Conservation (phyloP, 257 asterid genomes). For the Voacanga thouarsii region DNA sequence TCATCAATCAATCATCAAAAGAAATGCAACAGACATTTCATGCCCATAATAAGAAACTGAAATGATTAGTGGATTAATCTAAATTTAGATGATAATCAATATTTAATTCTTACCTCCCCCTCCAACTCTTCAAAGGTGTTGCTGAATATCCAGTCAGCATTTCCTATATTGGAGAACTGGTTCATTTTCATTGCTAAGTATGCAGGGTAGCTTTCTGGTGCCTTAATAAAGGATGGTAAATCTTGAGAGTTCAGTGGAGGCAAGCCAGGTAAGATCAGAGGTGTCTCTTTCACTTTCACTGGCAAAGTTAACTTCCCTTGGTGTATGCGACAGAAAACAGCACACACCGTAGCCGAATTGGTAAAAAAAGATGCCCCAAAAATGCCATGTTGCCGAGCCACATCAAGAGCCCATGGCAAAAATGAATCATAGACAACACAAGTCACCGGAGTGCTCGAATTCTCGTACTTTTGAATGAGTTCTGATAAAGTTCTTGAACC, state of each 20-base stretch:
- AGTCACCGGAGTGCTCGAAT: background rate
- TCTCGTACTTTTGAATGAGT: background rate
- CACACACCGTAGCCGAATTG: constrained; percentile 53
- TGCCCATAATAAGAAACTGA: no score
- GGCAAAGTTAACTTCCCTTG: constrained; percentile 44
- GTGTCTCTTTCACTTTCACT: constrained; percentile 23
- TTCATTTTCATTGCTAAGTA: constrained; percentile 58
- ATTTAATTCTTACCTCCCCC: constrained; percentile 33
- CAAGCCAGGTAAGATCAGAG: constrained; percentile 50
- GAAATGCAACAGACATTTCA: background rate
- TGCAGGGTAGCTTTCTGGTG: constrained; percentile 63
- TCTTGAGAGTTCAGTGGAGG: constrained; percentile 48
- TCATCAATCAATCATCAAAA: background rate
- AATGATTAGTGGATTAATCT: background rate
- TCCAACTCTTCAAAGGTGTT: constrained; percentile 51
- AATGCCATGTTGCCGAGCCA: constrained; percentile 42
- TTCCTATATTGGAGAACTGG: constrained; percentile 51
- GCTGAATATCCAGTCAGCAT: constrained; percentile 52
- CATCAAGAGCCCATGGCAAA: constrained; percentile 76
- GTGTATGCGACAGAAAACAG: constrained; percentile 49
- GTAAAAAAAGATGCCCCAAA: constrained; percentile 69
- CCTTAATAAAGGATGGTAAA: constrained; percentile 52
- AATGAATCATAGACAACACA: constrained; percentile 56
- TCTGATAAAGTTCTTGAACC: constrained; percentile 6
- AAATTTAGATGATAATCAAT: no score